Conservation (phyloP, 257 asterid genomes). For the Nicotiana tomentosiformis region DNA sequence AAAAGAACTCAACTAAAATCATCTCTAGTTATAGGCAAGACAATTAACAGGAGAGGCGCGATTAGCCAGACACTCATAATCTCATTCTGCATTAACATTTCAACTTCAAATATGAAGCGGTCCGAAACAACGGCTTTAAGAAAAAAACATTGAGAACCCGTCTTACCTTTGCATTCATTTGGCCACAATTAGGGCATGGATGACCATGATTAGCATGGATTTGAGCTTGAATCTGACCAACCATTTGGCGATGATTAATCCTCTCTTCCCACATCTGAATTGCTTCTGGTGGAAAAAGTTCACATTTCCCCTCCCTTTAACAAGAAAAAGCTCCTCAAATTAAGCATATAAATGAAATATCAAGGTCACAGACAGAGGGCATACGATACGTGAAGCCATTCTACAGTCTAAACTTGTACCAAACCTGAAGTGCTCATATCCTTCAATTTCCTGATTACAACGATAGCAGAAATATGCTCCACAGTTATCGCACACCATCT, state of each 20-base stretch:
- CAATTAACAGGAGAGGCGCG: not conserved
- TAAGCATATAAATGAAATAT: not conserved
- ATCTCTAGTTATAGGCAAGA: not conserved
- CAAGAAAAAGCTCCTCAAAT: conserved; percentile 13
- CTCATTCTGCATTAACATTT: not conserved
- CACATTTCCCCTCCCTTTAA: conserved; percentile 60
- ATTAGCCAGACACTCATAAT: not conserved
- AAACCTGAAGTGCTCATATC: conserved; percentile 90
- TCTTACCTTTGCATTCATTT: conserved; percentile 62
- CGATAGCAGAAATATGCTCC: conserved; percentile 75
- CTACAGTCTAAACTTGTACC: conserved; percentile 1
- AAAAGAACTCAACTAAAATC: not conserved
- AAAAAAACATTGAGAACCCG: not conserved
- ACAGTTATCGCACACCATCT: conserved; percentile 74
- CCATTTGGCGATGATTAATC: conserved; percentile 43
- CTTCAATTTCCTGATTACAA: conserved; percentile 59
- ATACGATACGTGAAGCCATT: not conserved
- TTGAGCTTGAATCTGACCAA: conserved; percentile 50
- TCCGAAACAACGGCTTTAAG: not conserved
- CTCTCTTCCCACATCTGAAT: conserved; percentile 60
- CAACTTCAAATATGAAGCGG: not conserved
- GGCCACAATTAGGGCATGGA: conserved; percentile 72
- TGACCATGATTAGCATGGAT: conserved; percentile 36
- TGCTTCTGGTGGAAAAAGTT: conserved; percentile 60
- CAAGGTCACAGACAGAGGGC: not conserved